Base-by-base conservation (phyloP, 2,329 filamentous ascomycete species). In the Xylariaceae sp. region DNA sequence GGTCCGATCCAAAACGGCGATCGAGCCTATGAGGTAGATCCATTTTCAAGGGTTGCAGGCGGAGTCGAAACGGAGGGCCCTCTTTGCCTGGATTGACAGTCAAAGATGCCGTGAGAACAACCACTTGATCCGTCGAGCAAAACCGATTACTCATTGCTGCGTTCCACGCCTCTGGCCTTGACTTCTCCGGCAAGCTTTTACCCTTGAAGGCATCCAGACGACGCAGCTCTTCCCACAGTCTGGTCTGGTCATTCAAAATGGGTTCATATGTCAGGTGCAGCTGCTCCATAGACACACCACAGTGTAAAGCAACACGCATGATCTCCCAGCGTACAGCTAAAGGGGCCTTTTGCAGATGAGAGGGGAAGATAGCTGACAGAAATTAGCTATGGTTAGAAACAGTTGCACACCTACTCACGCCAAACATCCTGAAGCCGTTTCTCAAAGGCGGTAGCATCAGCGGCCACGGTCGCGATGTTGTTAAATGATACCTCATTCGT, bases 1-100 rank as follows among this genome's bases (percentile, higher is more conserved):
- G 76, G 62, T 87, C 83, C 0, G 78, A 71, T 0, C 84, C 83
- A 63, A 85, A 85, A 3, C 78, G 78, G 10, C 84, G 78, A 17
- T 73, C 73, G 0, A 87, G 69, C 1, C 84, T 79, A 67, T 84
- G 77, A 0, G 79, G 73, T 2, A 75, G 67, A 30, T 83, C 80
- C 1, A 84, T 67, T 8, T 71, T 74, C 1, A 85, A 65, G 0
- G 81, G 78, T 1, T 77, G 73, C 8, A 87, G 73, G 4, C 73
- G 74, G 3, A 86, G 65, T 0, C 66, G 61, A 59, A 83, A 82
- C 0, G 80, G 55, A 0, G 79, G 75, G 0, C 76, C 78, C 0
- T 63, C 68, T 2, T 68, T 65, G 1, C 71, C 65, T 0, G 67
- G 55, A 44, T 73, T 77, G 39, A 73, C 76, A 0, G 71, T 68